Percentiles rank a stretch among this genome's conserved stretches.
phyloP scores from a whole-genome alignment of 768 basidiomycete genomes.

The Cyclocybe aegerita region DNA sequence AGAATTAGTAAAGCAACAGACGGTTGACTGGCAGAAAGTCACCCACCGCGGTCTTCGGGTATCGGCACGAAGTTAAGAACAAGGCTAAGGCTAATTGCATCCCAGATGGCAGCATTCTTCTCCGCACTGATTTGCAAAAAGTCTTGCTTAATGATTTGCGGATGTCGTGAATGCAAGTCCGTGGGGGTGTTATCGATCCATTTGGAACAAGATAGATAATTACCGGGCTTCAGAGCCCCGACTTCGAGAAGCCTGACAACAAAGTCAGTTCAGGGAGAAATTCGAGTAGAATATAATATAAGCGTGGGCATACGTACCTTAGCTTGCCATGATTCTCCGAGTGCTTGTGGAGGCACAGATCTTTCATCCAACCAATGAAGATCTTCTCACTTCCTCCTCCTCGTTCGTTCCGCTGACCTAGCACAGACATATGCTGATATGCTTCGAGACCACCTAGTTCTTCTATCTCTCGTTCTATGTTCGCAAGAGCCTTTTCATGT shows the following conservation, averaged over 20 bases:
- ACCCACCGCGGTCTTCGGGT: constrained; percentile 68
- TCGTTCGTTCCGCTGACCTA: constrained; percentile 78
- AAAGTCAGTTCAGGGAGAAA: neutral
- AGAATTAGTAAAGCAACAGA: neutral
- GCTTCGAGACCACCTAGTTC: constrained; percentile 73
- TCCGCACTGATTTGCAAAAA: constrained; percentile 64
- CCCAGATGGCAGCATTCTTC: constrained; percentile 61
- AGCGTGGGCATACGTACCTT: constrained; percentile 29
- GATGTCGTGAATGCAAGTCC: constrained; percentile 83
- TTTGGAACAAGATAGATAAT: constrained; percentile 59
- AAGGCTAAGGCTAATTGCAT: constrained; percentile 80
- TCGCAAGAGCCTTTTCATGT: constrained; percentile 36
- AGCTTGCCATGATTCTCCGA: constrained; percentile 28
- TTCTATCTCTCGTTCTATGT: constrained; percentile 63
- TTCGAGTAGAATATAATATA: neutral
- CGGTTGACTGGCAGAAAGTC: neutral
- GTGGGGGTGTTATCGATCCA: constrained; percentile 81
- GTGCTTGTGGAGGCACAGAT: constrained; percentile 36
- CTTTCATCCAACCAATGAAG: constrained; percentile 73
- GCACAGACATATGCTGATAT: constrained; percentile 82
- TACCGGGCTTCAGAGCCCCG: constrained; percentile 84
- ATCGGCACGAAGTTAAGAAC: constrained; percentile 89
- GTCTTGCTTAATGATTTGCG: constrained; percentile 81
- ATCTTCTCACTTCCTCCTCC: constrained; percentile 90
- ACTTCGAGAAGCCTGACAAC: constrained; percentile 76